Base-by-base conservation (phyloP, 2,329 filamentous ascomycete species). In the Ascochyta fabae region DNA sequence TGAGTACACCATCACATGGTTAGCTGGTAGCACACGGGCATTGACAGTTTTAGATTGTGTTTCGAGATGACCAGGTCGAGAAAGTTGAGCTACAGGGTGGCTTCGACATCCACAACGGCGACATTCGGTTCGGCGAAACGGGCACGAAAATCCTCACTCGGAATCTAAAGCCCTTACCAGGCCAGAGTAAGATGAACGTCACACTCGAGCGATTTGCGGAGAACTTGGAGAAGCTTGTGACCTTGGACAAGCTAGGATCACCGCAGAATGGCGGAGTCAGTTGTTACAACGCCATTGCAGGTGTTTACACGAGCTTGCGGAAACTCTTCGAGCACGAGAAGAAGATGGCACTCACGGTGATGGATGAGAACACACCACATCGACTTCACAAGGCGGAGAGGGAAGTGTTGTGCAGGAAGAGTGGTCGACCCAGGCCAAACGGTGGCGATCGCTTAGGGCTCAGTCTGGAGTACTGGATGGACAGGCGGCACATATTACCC, bases 391-490 rank as follows among this genome's bases (percentile, higher is more conserved):
- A 75, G 35, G 72, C 87, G 10, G 80, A 81, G 39, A 77, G 81
- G n/a, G 77, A 83, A 46, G 87, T 86, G 42, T 83, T 91, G 74
- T 92, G 89, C 70, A 85, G 84, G 53, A 86, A 83, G 60, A 88
- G 89, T 69, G 91, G 91, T 2, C 81, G 81, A 27, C 90, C 91
- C 0, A 78, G 82, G 27, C 89, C 94, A 83, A 89, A 95, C 74
- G 82, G 83, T 13, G 81, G 86, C 46, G 82, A 83, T 22, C 84
- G 83, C 45, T 78, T 94, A 24, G 91, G 91, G 1, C 77, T 94
- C 52, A 86, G 84, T 44, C 66, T 95, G 35, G 88, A 92, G 61
- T 96, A 94, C 72, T 95, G 91, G 91, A 88, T 86, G 72, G 83
- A 88, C 64, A 78, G 81, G 51, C 81, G 84, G 42, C 79, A 83